phyloP scores from a whole-genome alignment of 2,329 filamentous ascomycete genomes.

The Ilyonectria sp. region DNA sequence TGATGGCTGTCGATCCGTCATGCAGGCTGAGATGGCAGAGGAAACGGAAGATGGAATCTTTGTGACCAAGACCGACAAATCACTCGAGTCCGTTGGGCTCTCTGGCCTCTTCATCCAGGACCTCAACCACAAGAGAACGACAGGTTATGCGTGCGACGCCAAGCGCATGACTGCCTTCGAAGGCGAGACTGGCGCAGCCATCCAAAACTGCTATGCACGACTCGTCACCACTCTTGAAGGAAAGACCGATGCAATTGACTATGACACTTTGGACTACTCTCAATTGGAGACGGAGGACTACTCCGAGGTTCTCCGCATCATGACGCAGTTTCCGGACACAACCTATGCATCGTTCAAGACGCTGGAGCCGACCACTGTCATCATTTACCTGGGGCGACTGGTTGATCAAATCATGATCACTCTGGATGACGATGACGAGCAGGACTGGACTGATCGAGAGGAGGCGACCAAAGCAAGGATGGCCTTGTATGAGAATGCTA shows the following conservation, averaged over 20 bases:
- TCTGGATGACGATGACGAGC: conserved; percentile 68
- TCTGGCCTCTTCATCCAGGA: conserved; percentile 44
- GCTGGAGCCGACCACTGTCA: conserved; percentile 76
- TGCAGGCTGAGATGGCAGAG: neutral
- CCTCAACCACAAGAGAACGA: conserved; percentile 45
- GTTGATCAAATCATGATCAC: conserved; percentile 35
- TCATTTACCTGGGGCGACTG: conserved; percentile 67
- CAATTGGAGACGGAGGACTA: conserved; percentile 40
- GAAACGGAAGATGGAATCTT: conserved; percentile 29
- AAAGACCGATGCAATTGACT: conserved; percentile 26
- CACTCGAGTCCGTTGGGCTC: conserved; percentile 31
- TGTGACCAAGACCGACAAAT: conserved; percentile 33
- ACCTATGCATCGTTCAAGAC: conserved; percentile 75
- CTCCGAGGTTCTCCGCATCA: conserved; percentile 63
- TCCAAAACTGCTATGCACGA: conserved; percentile 46
- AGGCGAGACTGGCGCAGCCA: conserved; percentile 35
- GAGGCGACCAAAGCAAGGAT: conserved; percentile 70
- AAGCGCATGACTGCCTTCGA: conserved; percentile 52
- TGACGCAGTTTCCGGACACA: conserved; percentile 77
- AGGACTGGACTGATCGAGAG: conserved; percentile 54
- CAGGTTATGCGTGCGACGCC: conserved; percentile 40
- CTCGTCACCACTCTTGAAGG: conserved; percentile 26
- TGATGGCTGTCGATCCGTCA: conserved; percentile 26
- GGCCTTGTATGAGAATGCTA: conserved; percentile 67
- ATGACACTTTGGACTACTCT: conserved; percentile 29